Evolutionary conservation across 352 stramenopile genomes (phyloP), one percentile per base, ranked within the genome.

Genomic region (Phytophthora citricola): DNA sequence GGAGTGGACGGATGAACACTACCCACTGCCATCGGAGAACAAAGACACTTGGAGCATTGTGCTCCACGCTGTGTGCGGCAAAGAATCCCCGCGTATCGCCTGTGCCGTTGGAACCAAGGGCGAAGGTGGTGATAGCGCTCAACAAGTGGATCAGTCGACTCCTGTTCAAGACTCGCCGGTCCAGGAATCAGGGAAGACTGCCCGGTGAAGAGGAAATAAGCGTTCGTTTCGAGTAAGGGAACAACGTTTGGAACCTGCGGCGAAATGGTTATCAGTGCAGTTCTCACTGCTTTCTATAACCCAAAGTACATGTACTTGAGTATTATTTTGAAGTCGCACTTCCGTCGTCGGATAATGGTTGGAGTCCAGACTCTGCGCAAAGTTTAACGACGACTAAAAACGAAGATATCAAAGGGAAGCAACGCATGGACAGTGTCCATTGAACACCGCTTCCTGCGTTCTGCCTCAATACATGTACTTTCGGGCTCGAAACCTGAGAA

Each of bases 21-120:
- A 81, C 47, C 78, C 80, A 8, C 40, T 71, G n/a, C 43, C 66
- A 6, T 59, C 58, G 1, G 76, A 90, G 51, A 78, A 75, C 46
- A 83, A 43, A 38, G 59, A 75, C 8, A 54, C 74, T 29, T 90
- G 78, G 78, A 93, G 83, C 61, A 78, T 93, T 36, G 66, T 90
- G 27, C 64, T 93, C 47, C 84, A 90, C 52, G 79, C 81, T 3
- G 75, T 87, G 9, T 93, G 82, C 49, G 66, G 69, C 46, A 73
- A 59, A 5, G 68, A 76, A 14, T 53, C 77, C 0, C 81, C 82
- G 22, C 76, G 80, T 11, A 71, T 91, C 50, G 69, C 78, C 1
- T 87, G 82, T 38, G 81, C 81, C 9, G 47, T 81, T 29, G 66
- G 60, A 34, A 24, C 31, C 8, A 63, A 63, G 31, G 44, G 46